Evolutionary conservation across 768 basidiomycete genomes (phyloP).

Genomic region (Auricularia cornea): DNA sequence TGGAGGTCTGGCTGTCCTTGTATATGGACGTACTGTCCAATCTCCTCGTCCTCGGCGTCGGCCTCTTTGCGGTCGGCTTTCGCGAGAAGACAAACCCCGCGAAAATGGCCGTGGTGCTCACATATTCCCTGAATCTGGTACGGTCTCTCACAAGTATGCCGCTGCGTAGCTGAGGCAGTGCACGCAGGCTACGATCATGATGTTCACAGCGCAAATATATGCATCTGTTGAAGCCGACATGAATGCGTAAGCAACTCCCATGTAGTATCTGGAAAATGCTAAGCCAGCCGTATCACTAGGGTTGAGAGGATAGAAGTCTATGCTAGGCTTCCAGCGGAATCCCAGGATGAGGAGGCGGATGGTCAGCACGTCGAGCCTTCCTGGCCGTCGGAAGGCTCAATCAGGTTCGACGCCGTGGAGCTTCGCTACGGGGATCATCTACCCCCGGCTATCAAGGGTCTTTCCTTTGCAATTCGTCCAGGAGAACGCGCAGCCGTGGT

Average conservation of each 20-base stretch:
- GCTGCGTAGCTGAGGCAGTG: not conserved
- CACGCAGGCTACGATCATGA: not conserved
- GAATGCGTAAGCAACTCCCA: not conserved
- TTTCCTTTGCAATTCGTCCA: slow-evolving; percentile 45
- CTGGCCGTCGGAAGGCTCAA: slow-evolving; percentile 45
- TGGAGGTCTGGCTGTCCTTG: slow-evolving; percentile 41
- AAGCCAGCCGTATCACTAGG: slow-evolving; percentile 9
- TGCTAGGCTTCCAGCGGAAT: slow-evolving; percentile 52
- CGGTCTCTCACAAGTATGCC: not conserved
- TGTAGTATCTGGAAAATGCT: not conserved
- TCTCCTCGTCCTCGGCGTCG: slow-evolving; percentile 60
- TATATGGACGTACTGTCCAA: slow-evolving; percentile 62
- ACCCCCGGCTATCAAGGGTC: slow-evolving; percentile 53
- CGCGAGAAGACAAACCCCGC: slow-evolving; percentile 46
- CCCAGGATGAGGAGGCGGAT: slow-evolving; percentile 14
- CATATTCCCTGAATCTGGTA: slow-evolving; percentile 33
- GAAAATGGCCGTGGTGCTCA: slow-evolving; percentile 55
- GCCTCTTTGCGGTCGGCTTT: slow-evolving; percentile 58
- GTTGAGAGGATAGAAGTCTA: slow-evolving; percentile 68
- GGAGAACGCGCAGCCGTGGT: slow-evolving; percentile 59
- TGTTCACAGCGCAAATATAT: not conserved
- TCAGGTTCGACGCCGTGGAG: slow-evolving; percentile 48
- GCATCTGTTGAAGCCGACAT: not conserved
- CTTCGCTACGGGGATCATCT: slow-evolving; percentile 55
- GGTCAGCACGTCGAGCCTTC: slow-evolving; percentile 44